Evolutionary conservation across 1,139 yeast species (phyloP).

Genomic region (Trichomonascaceae sp.): DNA sequence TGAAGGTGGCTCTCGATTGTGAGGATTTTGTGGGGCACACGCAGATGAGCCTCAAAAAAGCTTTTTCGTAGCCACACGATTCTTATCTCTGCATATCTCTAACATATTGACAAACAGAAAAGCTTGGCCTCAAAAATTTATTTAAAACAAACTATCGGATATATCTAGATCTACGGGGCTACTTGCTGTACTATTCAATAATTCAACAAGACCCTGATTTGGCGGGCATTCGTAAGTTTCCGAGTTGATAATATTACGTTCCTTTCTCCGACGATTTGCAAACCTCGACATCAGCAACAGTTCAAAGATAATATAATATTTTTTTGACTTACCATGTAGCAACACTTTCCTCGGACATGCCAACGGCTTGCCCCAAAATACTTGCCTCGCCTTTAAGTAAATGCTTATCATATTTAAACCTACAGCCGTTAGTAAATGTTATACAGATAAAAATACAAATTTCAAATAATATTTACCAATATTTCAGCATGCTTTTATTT

Average conservation of each 20-base stretch:
- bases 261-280: not conserved
- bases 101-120: not conserved
- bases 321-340: not conserved
- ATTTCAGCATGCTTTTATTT: not conserved
- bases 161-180: not conserved
- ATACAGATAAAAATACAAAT: not conserved
- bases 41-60: not conserved
- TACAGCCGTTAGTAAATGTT: not conserved
- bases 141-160: not conserved
- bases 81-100: not conserved
- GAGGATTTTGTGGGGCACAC: not conserved
- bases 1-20: not conserved
- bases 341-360: not conserved
- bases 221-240: not conserved
- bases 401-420: not conserved
- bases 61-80: not conserved
- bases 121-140: not conserved
- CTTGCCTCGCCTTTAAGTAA: not conserved
- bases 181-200: not conserved
- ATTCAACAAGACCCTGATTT: not conserved
- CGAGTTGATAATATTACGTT: not conserved
- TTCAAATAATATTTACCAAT: not conserved
- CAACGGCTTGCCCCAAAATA: not conserved
- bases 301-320: not conserved
- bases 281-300: not conserved